Evolutionary conservation across 2,329 filamentous ascomycete species (phyloP).

Genomic region (Arthrobotrys megalospora): DNA sequence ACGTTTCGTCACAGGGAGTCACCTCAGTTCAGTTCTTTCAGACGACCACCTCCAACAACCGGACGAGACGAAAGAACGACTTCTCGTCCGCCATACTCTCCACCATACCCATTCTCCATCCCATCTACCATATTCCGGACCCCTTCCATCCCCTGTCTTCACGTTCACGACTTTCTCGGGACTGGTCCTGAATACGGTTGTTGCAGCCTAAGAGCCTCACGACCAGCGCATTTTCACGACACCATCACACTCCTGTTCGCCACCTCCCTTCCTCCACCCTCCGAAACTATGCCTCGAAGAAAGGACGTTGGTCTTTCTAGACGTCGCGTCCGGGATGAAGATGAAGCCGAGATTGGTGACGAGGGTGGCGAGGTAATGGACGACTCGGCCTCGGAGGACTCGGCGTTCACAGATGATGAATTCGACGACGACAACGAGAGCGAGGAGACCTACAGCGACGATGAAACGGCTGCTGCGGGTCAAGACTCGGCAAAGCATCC

Average conservation of each 20-base stretch:
- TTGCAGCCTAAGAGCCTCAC: constrained; percentile 19
- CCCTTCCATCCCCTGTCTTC: constrained; percentile 24
- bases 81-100: constrained; percentile 13
- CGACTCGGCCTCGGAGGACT: constrained; percentile 77
- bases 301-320: constrained; percentile 78
- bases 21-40: constrained; percentile 60
- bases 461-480: constrained; percentile 65
- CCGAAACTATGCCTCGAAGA: constrained; percentile 72
- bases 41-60: constrained; percentile 39
- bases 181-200: background rate
- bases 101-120: constrained; percentile 25
- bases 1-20: constrained; percentile 59
- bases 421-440: constrained; percentile 74
- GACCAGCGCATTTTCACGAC: constrained; percentile 38
- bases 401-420: constrained; percentile 75
- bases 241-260: constrained; percentile 38
- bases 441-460: constrained; percentile 70
- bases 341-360: constrained; percentile 74
- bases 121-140: constrained; percentile 12
- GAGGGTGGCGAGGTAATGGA: constrained; percentile 75
- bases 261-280: constrained; percentile 62
- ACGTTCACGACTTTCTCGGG: constrained; percentile 28
- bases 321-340: constrained; percentile 79
- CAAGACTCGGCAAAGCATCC: constrained; percentile 65
- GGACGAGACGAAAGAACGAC: constrained; percentile 32